Conservation (phyloP, 306 rosid genomes). For the Acacia confusa region DNA sequence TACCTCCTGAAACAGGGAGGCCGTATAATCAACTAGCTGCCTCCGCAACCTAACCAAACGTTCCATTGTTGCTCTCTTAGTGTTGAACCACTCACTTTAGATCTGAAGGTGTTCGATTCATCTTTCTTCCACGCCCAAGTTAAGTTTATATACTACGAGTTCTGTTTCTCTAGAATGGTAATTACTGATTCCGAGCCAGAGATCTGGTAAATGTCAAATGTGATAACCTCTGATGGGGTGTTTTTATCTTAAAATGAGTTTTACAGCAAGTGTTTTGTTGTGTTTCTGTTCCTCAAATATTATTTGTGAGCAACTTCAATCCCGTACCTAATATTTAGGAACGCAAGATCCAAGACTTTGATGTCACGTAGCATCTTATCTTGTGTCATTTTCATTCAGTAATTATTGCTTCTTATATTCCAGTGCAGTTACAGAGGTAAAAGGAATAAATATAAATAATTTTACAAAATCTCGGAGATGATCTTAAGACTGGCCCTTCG, state of each 20-base stretch:
- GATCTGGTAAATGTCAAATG: conserved; percentile 8
- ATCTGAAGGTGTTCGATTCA: conserved; percentile 26
- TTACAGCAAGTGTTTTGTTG: background rate
- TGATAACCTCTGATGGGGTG: background rate
- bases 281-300: background rate
- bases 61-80: conserved; percentile 45
- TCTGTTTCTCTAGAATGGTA: conserved; percentile 13
- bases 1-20: conserved; percentile 76
- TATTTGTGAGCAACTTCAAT: conserved; percentile 26
- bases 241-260: background rate
- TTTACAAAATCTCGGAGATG: background rate
- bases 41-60: conserved; percentile 52
- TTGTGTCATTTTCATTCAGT: conserved; percentile 35
- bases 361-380: conserved; percentile 40
- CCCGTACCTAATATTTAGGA: conserved; percentile 15
- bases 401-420: conserved; percentile 34
- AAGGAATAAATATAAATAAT: background rate
- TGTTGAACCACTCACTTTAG: conserved; percentile 19
- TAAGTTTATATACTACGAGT: conserved; percentile 23
- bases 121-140: background rate
- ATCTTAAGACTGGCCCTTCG: background rate
- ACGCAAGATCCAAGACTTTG: conserved; percentile 45
- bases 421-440: background rate
- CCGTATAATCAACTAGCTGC: conserved; percentile 54
- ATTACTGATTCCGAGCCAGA: conserved; percentile 20